phyloP scores from a whole-genome alignment of 495 filamentous ascomycete species.

The Penicillium malachiteum region DNA sequence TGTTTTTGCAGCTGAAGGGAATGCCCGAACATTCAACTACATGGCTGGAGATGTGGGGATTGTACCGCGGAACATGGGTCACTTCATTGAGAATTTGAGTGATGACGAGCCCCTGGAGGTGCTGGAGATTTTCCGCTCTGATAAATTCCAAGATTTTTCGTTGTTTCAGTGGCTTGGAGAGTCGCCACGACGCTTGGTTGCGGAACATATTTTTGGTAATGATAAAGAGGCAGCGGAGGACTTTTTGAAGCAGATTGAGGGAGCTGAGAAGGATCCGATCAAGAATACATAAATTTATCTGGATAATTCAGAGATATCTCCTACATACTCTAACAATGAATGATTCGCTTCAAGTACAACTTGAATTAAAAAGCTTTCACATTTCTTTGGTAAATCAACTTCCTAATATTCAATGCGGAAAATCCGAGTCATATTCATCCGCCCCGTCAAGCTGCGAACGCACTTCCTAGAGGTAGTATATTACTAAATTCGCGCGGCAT shows the following conservation, averaged over 20 bases:
- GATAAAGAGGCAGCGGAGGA: conserved; percentile 1
- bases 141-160: conserved; percentile 61
- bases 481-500: no score
- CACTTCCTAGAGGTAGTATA: no score
- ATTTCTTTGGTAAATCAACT: no score
- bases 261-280: neutral
- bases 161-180: conserved; percentile 70
- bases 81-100: conserved; percentile 60
- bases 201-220: conserved; percentile 56
- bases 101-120: conserved; percentile 57
- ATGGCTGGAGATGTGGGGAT: conserved; percentile 60
- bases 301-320: no score
- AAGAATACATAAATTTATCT: neutral
- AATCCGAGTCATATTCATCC: neutral
- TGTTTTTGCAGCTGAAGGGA: conserved; percentile 56
- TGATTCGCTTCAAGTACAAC: no score
- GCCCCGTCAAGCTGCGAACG: no score
- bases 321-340: no score
- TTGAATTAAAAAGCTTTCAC: no score
- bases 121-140: conserved; percentile 58
- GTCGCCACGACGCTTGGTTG: conserved; percentile 60
- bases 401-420: no score
- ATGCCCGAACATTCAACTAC: conserved; percentile 62
- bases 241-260: neutral
- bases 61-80: conserved; percentile 59